Conservation (phyloP, 805 yeast species). For the Sungouiozyma ichnusensis region DNA sequence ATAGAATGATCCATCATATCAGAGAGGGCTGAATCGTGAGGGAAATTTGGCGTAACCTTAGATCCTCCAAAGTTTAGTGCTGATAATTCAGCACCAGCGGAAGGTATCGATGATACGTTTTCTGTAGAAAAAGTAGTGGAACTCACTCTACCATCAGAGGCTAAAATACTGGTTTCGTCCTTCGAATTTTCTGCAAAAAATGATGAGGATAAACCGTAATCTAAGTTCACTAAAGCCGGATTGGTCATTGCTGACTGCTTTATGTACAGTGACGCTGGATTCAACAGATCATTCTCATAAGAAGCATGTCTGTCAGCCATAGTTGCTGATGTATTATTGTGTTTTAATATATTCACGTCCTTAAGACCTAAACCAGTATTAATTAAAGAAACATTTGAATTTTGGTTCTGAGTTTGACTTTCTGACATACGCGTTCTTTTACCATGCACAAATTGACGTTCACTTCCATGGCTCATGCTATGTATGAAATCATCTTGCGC, state of each 20-base stretch:
- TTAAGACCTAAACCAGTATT: background rate
- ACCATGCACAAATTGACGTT: background rate
- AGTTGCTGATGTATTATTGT: background rate
- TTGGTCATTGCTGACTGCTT: background rate
- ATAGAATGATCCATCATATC: background rate
- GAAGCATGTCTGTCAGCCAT: background rate
- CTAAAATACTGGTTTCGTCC: background rate
- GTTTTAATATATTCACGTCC: background rate
- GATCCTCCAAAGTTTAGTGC: background rate
- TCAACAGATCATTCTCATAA: background rate
- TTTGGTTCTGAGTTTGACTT: background rate
- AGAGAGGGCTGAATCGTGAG: background rate
- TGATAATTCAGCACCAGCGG: background rate
- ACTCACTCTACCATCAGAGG: background rate
- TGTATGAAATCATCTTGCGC: background rate
- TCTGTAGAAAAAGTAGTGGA: background rate
- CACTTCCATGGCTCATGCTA: background rate
- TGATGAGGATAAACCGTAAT: background rate
- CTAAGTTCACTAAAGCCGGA: background rate
- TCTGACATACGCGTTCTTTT: too few relatives aligned
- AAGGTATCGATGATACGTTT: background rate
- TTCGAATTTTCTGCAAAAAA: background rate
- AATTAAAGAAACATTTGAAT: background rate
- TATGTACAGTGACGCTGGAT: background rate
- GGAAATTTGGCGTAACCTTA: background rate